Percentiles rank a stretch among this genome's conserved stretches.
These are phyloP conservation scores for Hypocreales sp. DNA, from an alignment of 2,329 filamentous ascomycete genomes.

Conservation along the genomic window DNA sequence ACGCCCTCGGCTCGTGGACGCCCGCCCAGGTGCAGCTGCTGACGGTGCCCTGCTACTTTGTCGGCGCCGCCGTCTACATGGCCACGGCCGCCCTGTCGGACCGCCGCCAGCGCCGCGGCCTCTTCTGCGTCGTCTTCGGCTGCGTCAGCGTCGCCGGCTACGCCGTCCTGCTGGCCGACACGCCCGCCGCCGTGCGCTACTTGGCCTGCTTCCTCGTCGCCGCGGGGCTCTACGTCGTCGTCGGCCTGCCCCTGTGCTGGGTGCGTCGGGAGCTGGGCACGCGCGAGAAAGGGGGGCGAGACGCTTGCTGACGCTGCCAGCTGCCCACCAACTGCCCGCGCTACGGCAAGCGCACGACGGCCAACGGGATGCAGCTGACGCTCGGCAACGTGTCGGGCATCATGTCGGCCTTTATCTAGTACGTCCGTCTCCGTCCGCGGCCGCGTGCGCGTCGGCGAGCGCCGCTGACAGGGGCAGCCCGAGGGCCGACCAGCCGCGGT, in stretches of 20 bases:
- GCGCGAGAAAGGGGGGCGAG: background rate
- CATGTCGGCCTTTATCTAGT: slow-evolving; percentile 55
- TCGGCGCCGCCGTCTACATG: slow-evolving; percentile 58
- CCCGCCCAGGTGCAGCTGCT: slow-evolving; percentile 55
- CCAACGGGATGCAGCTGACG: slow-evolving; percentile 54
- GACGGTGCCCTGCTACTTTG: slow-evolving; percentile 62
- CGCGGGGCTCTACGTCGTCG: slow-evolving; percentile 49
- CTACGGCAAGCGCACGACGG: slow-evolving; percentile 62
- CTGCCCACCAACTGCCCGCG: slow-evolving; percentile 53
- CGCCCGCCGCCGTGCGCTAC: slow-evolving; percentile 49
- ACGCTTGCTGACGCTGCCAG: too few species aligned
- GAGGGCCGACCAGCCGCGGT: slow-evolving; percentile 35
- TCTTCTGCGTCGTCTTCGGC: slow-evolving; percentile 49
- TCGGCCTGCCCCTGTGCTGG: slow-evolving; percentile 42
- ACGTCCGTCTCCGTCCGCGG: slow-evolving; percentile 4
- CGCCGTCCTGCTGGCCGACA: slow-evolving; percentile 46
- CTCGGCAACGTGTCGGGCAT: slow-evolving; percentile 58
- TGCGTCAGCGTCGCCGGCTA: slow-evolving; percentile 52
- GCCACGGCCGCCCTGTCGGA: slow-evolving; percentile 51
- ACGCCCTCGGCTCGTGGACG: slow-evolving; percentile 47
- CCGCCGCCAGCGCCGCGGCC: slow-evolving; percentile 44
- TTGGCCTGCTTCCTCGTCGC: slow-evolving; percentile 66
- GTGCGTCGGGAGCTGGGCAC: slow-evolving; percentile 7
- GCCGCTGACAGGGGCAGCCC: slow-evolving; percentile 15
- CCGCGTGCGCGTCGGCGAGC: background rate